Base-by-base conservation (phyloP, 306 rosid species). In the Fragaria vesca region DNA sequence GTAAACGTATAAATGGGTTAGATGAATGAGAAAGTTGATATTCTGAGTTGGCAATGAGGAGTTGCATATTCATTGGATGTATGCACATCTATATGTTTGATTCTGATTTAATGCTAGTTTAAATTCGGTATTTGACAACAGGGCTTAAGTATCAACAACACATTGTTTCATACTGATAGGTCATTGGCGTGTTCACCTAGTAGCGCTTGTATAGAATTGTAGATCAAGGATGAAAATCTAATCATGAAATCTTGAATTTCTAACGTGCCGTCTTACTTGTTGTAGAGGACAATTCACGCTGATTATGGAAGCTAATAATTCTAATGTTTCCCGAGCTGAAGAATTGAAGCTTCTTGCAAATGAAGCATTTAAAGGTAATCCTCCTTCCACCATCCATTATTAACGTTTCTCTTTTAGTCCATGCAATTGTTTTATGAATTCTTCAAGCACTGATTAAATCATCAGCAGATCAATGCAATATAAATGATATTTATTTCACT, bases 321-420 rank as follows among this genome's bases (percentile, higher is more conserved):
- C 92, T 26, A 80, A 91, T 32, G 69, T 76, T 61, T 77, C 84
- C 2, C 90, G 78, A 69, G 97, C 97, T 26, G 99, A 95, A 85
- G 93, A 93, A 86, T 32, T 90, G 79, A 96, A 95, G 73, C 30
- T 81, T 69, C 93, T 78, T 63, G 99, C 99, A 43, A 95, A 95
- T 76, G 89, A 90, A 78, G 97, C 97, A 77, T 95, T 91, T 83
- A 80, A 86, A 60, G 97, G 99, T 93, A 80, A 80, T 61, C 66
- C 80, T 77, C 72, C 66, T 51, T 76, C 57, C 72, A 55, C 65
- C 47, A 72, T 70, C 58, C 21, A 40, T 71, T 57, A 15, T 66
- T 54, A 18, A 36, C 34, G 48, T 73, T 48, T 48, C 46, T 46
- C 58, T 48, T 77, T 78, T 55, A 71, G 65, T 61, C 60, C 24